Base-by-base conservation (phyloP, 768 basidiomycete species). In the Mycena indigotica region DNA sequence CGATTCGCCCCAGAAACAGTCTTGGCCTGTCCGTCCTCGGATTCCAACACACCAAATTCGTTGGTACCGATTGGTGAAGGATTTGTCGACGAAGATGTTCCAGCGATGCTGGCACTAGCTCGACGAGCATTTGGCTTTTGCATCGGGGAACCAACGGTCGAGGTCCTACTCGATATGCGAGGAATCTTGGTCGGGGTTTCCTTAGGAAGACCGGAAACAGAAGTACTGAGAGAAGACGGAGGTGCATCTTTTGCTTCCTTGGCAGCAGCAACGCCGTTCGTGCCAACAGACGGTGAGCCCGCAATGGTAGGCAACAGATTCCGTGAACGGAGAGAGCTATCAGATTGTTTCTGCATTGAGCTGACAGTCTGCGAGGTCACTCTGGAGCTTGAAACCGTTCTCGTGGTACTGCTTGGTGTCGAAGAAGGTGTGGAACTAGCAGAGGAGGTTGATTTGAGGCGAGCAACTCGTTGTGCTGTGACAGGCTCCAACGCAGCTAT, bases 171-270 rank as follows among this genome's bases (percentile, higher is more conserved):
- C n/a, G 91, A 89, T 38, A 95, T 94, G 24, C 93, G 89, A 46
- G 93, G 93, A 66, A 95, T 95, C 76, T 93, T 95, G 19, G 93
- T 95, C 3, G 93, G 93, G 0, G 93, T 93, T 68, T 93, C 92
- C 72, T 93, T 93, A 4, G 82, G 70, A 55, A 86, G 72, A 10
- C 77, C 74, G 26, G 80, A 76, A 2, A 77, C 66, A 16, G 83
- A 76, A 62, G 86, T 88, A 55, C 77, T 67, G 38, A 82, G 69
- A n/a, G 79, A 78, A 10, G 83, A 82, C 8, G 79, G 80, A 16
- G 74, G 79, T 55, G 88, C 87, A 64, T 80, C 84, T 10, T 70
- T 66, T 28, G 88, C 87, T 67, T 84, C 86, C 28, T 75, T 65
- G 26, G 71, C 77, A 53, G 72, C 74, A 52, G 78, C 79, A 15